phyloP scores from a whole-genome alignment of 352 stramenopile species.

The Globisporangium acanthophoron region DNA sequence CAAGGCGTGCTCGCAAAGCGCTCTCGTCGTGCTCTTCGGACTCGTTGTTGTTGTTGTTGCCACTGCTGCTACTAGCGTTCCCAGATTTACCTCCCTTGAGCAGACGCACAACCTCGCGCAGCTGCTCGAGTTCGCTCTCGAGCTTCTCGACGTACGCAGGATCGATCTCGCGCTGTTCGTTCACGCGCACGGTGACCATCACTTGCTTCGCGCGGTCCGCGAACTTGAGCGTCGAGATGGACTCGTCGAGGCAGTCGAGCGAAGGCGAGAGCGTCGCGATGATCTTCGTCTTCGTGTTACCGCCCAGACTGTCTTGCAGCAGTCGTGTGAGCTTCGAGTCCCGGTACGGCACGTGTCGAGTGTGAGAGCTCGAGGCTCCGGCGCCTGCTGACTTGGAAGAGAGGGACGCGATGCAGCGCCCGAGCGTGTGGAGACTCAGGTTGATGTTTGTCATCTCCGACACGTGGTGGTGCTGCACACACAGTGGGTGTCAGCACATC shows the following conservation, averaged over 20 bases:
- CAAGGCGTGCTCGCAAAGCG: conserved; percentile 30
- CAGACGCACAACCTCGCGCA: conserved; percentile 58
- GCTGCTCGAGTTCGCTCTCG: conserved; percentile 73
- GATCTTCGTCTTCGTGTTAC: conserved; percentile 89
- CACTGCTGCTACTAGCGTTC: conserved; percentile 4
- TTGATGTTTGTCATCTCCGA: conserved; percentile 95
- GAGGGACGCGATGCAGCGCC: conserved; percentile 82
- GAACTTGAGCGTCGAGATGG: conserved; percentile 93
- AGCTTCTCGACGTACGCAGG: conserved; percentile 85
- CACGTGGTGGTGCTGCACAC: conserved; percentile 59
- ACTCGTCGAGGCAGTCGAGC: conserved; percentile 85
- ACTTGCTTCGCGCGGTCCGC: conserved; percentile 90
- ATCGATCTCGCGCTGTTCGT: conserved; percentile 84
- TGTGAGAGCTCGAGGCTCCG: conserved; percentile 3
- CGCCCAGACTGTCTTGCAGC: conserved; percentile 84
- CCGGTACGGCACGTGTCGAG: conserved; percentile 86
- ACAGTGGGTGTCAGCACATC: not conserved
- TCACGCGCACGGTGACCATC: conserved; percentile 81
- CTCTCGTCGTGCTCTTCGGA: conserved; percentile 19
- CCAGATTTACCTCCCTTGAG: conserved; percentile 19
- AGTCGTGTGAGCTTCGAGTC: conserved; percentile 93
- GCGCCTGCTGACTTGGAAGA: conserved; percentile 25
- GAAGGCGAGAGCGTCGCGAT: conserved; percentile 88
- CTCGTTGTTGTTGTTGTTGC: conserved; percentile 16
- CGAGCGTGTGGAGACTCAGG: conserved; percentile 88